Evolutionary conservation across 2,329 filamentous ascomycete genomes (phyloP).

Genomic region (Exserohilum rostratum): DNA sequence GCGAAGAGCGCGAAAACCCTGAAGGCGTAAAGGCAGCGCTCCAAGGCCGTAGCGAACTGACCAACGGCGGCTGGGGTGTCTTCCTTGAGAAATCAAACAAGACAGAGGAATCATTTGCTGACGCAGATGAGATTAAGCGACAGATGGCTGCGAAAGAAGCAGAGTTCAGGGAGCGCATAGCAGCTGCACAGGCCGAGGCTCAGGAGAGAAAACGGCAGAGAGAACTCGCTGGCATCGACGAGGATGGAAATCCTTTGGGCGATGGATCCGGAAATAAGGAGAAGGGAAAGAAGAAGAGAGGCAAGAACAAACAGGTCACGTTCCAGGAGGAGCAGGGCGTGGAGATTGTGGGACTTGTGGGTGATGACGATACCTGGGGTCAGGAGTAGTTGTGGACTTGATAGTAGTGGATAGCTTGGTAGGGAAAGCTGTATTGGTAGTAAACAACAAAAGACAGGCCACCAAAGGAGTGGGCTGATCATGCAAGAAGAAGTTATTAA

Average conservation of each 20-base stretch:
- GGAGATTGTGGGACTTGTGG: conserved; percentile 36
- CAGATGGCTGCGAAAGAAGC: conserved; percentile 35
- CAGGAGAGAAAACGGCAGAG: conserved; percentile 46
- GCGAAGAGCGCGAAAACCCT: conserved; percentile 74
- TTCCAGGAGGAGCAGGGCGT: conserved; percentile 39
- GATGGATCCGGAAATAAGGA: conserved; percentile 28
- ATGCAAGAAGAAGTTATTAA: neutral
- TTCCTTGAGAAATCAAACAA: conserved; percentile 46
- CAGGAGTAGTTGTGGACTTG: conserved; percentile 8
- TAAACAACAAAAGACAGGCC: neutral
- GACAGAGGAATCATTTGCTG: conserved; percentile 45
- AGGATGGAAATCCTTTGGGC: conserved; percentile 27
- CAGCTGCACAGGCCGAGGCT: conserved; percentile 39
- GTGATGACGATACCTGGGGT: conserved; percentile 38
- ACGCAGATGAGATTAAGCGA: conserved; percentile 43
- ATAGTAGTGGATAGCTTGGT: too few species aligned
- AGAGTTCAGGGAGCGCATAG: conserved; percentile 45
- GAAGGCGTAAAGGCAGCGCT: conserved; percentile 68
- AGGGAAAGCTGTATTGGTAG: neutral
- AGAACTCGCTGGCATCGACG: conserved; percentile 33
- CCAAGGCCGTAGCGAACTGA: conserved; percentile 49
- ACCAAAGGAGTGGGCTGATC: neutral
- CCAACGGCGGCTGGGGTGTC: conserved; percentile 44
- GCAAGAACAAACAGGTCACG: conserved; percentile 34
- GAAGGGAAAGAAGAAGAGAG: conserved; percentile 41